Conservation (phyloP, 441 rosid species). For the Omphalea diandra region DNA sequence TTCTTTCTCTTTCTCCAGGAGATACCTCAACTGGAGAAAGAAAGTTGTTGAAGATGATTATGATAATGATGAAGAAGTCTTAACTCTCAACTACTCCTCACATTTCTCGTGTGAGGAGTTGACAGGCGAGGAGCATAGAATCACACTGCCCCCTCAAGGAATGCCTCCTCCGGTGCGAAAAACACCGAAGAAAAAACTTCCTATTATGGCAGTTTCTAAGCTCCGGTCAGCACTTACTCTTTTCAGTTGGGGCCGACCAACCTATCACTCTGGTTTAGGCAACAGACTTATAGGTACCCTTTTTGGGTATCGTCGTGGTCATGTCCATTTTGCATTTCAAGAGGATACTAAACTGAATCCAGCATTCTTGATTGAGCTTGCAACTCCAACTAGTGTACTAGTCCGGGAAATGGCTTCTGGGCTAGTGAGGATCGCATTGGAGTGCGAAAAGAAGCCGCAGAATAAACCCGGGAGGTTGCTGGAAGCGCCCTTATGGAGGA, state of each 20-base stretch:
- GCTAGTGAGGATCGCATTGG: conserved; percentile 79
- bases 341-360: conserved; percentile 65
- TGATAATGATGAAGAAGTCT: conserved; percentile 37
- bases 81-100: conserved; percentile 38
- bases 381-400: conserved; percentile 80
- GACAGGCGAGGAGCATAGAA: conserved; percentile 19
- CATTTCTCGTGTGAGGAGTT: conserved; percentile 25
- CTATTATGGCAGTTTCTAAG: conserved; percentile 51
- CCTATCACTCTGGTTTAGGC: conserved; percentile 42
- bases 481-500: conserved; percentile 87
- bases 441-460: conserved; percentile 39
- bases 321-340: conserved; percentile 84
- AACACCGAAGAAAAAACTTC: conserved; percentile 55
- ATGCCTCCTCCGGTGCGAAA: conserved; percentile 13
- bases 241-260: conserved; percentile 42
- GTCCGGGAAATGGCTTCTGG: conserved; percentile 93
- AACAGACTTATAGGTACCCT: conserved; percentile 73
- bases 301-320: conserved; percentile 81
- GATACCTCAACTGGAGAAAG: conserved; percentile 80
- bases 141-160: conserved; percentile 7
- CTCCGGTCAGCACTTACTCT: conserved; percentile 63
- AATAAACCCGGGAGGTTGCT: conserved; percentile 55
- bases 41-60: conserved; percentile 54
- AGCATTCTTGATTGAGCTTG: conserved; percentile 74
- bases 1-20: conserved; percentile 55